Evolutionary conservation across 306 rosid genomes (phyloP), one percentile per base, ranked within the genome.

Genomic region (Cucurbita maxima): DNA sequence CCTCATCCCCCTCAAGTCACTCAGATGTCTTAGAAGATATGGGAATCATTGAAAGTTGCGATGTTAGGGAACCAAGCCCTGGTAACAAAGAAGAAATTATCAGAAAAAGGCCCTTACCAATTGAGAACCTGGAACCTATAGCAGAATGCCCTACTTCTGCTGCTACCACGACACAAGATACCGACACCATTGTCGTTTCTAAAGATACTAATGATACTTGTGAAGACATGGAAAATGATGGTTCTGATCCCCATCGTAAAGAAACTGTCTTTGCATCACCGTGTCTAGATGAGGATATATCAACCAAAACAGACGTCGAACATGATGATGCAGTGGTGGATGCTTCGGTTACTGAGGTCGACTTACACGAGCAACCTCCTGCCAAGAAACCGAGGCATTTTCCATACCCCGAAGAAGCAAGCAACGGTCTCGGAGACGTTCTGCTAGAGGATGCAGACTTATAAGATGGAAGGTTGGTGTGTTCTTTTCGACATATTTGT

Each of bases 321-420:
- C 78, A 78, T 55, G 79, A 77, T 4, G 20, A 15, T 41, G 81
- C 60, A 73, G 84, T 59, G 62, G 69, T 50, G 77, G 61, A 72
- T 55, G 69, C 25, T n/a, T 77, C 82, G 72, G 77, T 53, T 44
- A 18, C 70, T 59, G 48, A 72, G 77, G 76, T 80, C 25, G 74
- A 82, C 72, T 62, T 47, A 37, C 71, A 61, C 69, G 89, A 79
- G 78, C 78, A 86, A 76, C 88, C 22, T 15, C 81, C 91, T 74
- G 84, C 88, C 4, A 89, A 92, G 81, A 85, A 78, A 79, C 76
- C 74, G 70, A 80, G 84, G 68, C 78, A 72, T 58, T 74, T 81
- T 4, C 60, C 50, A 2, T 2, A 78, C 44, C 41, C 4, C 13
- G 77, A 82, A 69, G 78, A 58, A 63, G 78, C 58, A 47, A 73